Evolutionary conservation across 768 basidiomycete species (phyloP), one percentile per base, ranked within the genome.

Genomic region (Mycena belliarum): DNA sequence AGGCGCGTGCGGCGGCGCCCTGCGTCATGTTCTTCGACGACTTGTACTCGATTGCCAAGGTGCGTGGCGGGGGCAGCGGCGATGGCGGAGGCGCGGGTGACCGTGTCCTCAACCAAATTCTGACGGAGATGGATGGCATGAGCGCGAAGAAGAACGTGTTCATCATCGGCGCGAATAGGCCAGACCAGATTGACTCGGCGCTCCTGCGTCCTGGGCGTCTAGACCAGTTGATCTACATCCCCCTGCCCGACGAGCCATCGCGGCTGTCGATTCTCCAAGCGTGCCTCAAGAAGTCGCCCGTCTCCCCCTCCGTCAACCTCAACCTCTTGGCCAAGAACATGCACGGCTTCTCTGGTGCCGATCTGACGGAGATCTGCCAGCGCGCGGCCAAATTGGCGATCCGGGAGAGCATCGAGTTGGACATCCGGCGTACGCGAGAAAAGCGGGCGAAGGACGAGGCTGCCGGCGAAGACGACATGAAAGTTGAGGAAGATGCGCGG

Each of bases 21-120:
- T 98, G 96, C 71, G 97, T 99, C 66, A 97, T 99, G 94, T 99
- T 99, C 91, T 99, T 99, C 76, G 96, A 99, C 68, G 97, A 98
- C 74, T 81, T 98, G 72, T 97, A 98, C 73, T 97, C 95, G 16
- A 98, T 99, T 68, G 97, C 97, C 44, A 98, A 98, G 79, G 85
- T 94, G 50, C 93, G 97, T 76, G 96, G 96, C 61, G 84, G 85
- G n/a, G 81, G 83, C 3, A 76, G 80, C 10, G 95, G 95, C 35
- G 97, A 98, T 74, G 97, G 76, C 51, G 97, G 97, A 63, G 97
- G 97, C 61, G 96, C 97, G 15, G 89, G 96, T 35, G 97, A 99
- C 70, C 93, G 96, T 78, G 96, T 98, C 15, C 82, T 99, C 57
- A 98, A 99, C 76, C 93, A 95, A 70, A 91, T 95, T 65, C 86